Base-by-base conservation (phyloP, 75 land plant species). In the Cupressus sempervirens region DNA sequence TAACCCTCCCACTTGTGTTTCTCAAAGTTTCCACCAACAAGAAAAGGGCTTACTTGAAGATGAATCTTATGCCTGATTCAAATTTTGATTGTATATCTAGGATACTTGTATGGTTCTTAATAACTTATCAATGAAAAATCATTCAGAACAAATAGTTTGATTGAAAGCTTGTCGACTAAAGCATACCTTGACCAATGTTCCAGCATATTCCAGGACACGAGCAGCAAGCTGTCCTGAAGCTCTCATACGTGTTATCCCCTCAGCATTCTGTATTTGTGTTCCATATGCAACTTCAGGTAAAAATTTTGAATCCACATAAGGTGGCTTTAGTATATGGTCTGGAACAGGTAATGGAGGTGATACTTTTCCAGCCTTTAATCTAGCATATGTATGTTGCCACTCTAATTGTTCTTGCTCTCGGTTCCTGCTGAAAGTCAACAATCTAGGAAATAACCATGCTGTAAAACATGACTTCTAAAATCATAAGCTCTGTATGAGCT, bases 141-240 rank as follows among this genome's bases (percentile, higher is more conserved):
- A 68, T 29, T 68, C 12, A 70, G 34, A 70, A 9, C 12, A 62
- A 65, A 34, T 13, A 56, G 7, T 10, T 58, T 76, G 35, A 58
- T 30, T 36, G 23, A 43, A 32, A 56, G 40, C 26, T n/a, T 50
- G 38, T 20, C 41, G 4, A 29, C 23, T 26, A 58, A 6, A 83
- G 68, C 74, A 3, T 74, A 98, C 99, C 94, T 96, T 96, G 79
- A 98, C 97, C 52, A 96, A 90, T 34, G 97, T 98, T 14, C 99
- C 99, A 88, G 99, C 99, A 91, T 90, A 94, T 46, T 95, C 89
- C 50, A 96, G 92, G 83, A 98, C 99, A 76, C 87, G 89, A n/a
- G 99, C 97, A 35, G 99, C 99, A 88, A 98, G 96, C 87, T 87
- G 85, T 46, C 99, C 99, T 54, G 99, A 93, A 81, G 92, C 96